Conservation (phyloP, 1,139 yeast species). For the Tardiomyces digboiensis region DNA sequence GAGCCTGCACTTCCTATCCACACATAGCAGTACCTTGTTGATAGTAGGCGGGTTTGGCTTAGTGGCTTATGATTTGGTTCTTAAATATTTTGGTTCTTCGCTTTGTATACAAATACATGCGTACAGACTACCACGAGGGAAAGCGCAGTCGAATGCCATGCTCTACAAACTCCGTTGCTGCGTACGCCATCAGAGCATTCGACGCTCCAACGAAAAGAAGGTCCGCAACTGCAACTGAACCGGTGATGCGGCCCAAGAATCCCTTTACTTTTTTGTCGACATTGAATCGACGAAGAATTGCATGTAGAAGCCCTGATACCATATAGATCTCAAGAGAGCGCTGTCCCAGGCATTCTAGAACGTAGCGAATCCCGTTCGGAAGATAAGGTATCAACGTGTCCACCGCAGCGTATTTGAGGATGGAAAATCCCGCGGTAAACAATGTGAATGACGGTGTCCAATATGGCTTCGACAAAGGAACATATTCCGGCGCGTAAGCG, state of each 20-base stretch:
- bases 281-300: slow-evolving; percentile 7
- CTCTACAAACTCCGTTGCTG: slow-evolving; percentile 13
- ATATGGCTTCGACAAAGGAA: slow-evolving; percentile 27
- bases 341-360: slow-evolving; percentile 20
- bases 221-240: slow-evolving; percentile 5
- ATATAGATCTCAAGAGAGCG: slow-evolving; percentile 24
- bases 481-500: slow-evolving; percentile 19
- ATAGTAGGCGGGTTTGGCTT: too few relatives aligned
- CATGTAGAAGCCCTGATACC: slow-evolving; percentile 15
- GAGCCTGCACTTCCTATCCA: too few relatives aligned
- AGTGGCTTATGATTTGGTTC: too few relatives aligned
- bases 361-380: slow-evolving; percentile 14
- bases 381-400: slow-evolving; percentile 15
- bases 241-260: slow-evolving; percentile 8
- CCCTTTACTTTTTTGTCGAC: slow-evolving; percentile 8
- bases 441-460: slow-evolving; percentile 30
- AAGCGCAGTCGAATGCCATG: slow-evolving; percentile 9
- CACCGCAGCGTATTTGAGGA: slow-evolving; percentile 20
- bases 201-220: slow-evolving; percentile 10
- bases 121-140: too few relatives aligned
- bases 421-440: slow-evolving; percentile 22
- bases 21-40: too few relatives aligned
- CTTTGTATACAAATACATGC: too few relatives aligned
- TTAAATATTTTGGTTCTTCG: too few relatives aligned
- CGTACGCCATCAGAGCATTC: slow-evolving; percentile 14